Percentiles rank a stretch among this genome's conserved stretches.
These are phyloP conservation scores for Moricandia moricandioides DNA, from an alignment of 345 rosid genomes.

Conservation along the genomic window DNA sequence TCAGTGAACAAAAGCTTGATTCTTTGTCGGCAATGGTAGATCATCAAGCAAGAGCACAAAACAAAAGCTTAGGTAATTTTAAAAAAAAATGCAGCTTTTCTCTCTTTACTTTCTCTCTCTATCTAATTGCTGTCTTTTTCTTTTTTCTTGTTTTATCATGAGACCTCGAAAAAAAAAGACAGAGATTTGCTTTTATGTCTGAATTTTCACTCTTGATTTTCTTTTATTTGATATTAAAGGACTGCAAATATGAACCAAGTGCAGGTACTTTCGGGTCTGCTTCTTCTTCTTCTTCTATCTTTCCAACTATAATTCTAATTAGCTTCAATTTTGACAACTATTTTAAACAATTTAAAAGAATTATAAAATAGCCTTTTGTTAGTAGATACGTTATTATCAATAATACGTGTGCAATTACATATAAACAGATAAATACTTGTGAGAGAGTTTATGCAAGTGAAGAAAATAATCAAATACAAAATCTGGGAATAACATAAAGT, in stretches of 20 bases:
- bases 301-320: conserved; percentile 32
- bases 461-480: conserved; percentile 10
- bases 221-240: background rate
- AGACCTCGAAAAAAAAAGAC: conserved; percentile 23
- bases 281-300: conserved; percentile 33
- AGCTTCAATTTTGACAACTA: conserved; percentile 19
- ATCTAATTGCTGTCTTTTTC: conserved; percentile 26
- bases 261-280: conserved; percentile 51
- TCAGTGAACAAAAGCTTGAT: conserved; percentile 1
- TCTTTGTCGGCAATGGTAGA: conserved; percentile 33
- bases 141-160: conserved; percentile 28
- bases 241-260: conserved; percentile 44
- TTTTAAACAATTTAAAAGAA: background rate
- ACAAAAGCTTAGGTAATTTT: background rate
- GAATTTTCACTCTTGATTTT: conserved; percentile 16
- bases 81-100: conserved; percentile 29
- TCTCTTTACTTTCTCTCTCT: conserved; percentile 2
- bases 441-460: conserved; percentile 5
- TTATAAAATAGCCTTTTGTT: conserved; percentile 2
- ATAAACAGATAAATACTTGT: background rate
- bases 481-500: background rate
- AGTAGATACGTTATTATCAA: conserved; percentile 39
- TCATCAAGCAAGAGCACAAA: conserved; percentile 40
- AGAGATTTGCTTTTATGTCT: conserved; percentile 27
- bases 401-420: conserved; percentile 21